Percentiles rank a stretch among this genome's conserved stretches.
Conservation (phyloP, 2,329 filamentous ascomycete species). For the Venturia nashicola region DNA sequence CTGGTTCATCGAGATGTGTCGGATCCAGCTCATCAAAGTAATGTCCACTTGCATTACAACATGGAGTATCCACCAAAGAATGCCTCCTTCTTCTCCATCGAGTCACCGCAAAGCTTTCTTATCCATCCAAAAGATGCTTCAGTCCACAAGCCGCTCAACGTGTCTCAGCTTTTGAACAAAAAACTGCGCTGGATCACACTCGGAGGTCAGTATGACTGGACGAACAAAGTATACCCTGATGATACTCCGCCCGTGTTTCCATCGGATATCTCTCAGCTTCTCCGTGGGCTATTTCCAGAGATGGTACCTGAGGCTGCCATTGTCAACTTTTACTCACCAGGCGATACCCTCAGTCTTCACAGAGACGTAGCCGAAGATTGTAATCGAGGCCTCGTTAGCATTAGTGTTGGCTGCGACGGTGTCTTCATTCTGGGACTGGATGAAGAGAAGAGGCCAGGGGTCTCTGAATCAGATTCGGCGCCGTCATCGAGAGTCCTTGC, state of each 20-base stretch:
- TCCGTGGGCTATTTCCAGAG: slow-evolving; percentile 60
- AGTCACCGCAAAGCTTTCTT: slow-evolving; percentile 51
- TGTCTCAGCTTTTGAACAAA: slow-evolving; percentile 59
- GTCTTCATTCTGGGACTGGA: slow-evolving; percentile 69
- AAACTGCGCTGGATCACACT: slow-evolving; percentile 90
- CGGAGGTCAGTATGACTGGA: slow-evolving; percentile 96
- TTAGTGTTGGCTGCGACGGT: slow-evolving; percentile 83
- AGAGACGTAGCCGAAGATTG: slow-evolving; percentile 85
- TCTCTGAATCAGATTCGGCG: background rate
- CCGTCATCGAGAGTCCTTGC: slow-evolving; percentile 27
- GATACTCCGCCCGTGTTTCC: slow-evolving; percentile 62
- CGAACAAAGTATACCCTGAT: slow-evolving; percentile 65
- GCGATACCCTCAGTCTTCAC: slow-evolving; percentile 85
- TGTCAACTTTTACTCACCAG: slow-evolving; percentile 82
- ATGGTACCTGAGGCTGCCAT: slow-evolving; percentile 82
- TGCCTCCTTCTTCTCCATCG: slow-evolving; percentile 41
- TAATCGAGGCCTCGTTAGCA: slow-evolving; percentile 64
- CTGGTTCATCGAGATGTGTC: slow-evolving; percentile 70
- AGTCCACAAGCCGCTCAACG: slow-evolving; percentile 62
- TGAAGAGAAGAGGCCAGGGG: background rate
- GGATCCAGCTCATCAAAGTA: slow-evolving; percentile 66
- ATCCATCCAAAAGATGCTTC: slow-evolving; percentile 52
- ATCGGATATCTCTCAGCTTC: slow-evolving; percentile 53
- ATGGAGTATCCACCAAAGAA: slow-evolving; percentile 45
- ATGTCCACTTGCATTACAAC: slow-evolving; percentile 74